Percentiles rank a stretch among this genome's conserved stretches.
Conservation (phyloP, 371 early-diverging fungal species). For the Mortierella sp. region DNA sequence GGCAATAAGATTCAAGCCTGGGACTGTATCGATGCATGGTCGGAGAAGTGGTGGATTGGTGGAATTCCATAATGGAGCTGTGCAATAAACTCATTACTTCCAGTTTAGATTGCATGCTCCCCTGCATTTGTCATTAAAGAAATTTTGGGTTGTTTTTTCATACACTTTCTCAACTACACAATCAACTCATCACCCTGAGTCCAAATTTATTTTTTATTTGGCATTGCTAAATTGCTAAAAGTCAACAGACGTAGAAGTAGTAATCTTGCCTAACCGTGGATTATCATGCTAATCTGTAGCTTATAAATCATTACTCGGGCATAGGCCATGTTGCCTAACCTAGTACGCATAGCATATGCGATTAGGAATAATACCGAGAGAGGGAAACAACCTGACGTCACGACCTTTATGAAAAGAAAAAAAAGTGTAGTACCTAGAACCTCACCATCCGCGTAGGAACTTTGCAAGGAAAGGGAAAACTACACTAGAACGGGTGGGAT, state of each 20-base stretch:
- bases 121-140: not conserved
- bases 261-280: no score
- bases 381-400: no score
- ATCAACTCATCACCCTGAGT: no score
- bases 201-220: no score
- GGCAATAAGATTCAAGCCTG: not conserved
- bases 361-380: no score
- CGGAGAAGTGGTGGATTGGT: conserved; percentile 6
- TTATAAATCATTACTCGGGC: no score
- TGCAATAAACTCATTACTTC: not conserved
- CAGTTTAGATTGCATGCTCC: no score
- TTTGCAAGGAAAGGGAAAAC: not conserved
- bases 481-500: conserved; percentile 3
- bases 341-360: no score
- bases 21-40: not conserved
- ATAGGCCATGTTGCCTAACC: no score
- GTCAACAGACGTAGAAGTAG: no score
- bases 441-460: conserved; percentile 1
- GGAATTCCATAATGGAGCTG: not conserved
- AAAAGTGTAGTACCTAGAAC: not conserved
- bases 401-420: not conserved
- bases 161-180: not conserved
- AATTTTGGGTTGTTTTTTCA: not conserved
- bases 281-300: no score
- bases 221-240: no score